Base-by-base conservation (phyloP, 148 eudicot genomes). In the Cornus controversa region DNA sequence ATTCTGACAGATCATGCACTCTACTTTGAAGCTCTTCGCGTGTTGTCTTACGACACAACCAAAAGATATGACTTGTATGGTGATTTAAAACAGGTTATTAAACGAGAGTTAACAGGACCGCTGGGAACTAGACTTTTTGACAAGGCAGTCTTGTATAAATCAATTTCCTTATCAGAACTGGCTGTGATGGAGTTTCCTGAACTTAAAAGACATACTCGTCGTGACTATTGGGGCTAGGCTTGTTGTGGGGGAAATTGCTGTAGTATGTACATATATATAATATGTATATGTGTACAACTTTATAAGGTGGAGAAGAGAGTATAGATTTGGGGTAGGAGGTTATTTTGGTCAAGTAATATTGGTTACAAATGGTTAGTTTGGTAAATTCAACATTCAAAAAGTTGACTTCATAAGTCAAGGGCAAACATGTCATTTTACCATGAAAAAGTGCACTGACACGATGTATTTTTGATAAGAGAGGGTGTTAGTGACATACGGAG, bases 41-140 rank as follows among this genome's bases (percentile, higher is more conserved):
- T 95, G 69, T 96, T 95, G 66, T 91, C 99, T 34, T 95, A 89
- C 86, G 99, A 95, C 78, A 93, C 84, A 80, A 87, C 96, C 25
- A 87, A 86, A 78, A 73, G 78, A 69, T 93, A 95, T 78, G 97
- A 90, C 81, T 84, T 95, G 77, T 90, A 90, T 66, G 93, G 89
- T 72, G 96, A 95, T 78, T 85, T 91, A 63, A 89, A 90, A 68
- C 99, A 95, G 89, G 85, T 91, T 74, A 90, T 95, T 50, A 93
- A 85, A 81, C 91, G 97, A 74, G 99, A 95, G 80, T 78, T 95
- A 85, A 93, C 99, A 25, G 99, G 99, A 83, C 97, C 97, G 24
- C 93, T 96, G 97, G 99, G 99, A 75, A 88, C 99, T 62, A 84
- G 97, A 78, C 89, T 95, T 68, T 95, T 95, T 80, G 99, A 95